These are phyloP conservation scores for Cercospora sp. DNA, from an alignment of 2,329 filamentous ascomycete species.

Conservation along the genomic window DNA sequence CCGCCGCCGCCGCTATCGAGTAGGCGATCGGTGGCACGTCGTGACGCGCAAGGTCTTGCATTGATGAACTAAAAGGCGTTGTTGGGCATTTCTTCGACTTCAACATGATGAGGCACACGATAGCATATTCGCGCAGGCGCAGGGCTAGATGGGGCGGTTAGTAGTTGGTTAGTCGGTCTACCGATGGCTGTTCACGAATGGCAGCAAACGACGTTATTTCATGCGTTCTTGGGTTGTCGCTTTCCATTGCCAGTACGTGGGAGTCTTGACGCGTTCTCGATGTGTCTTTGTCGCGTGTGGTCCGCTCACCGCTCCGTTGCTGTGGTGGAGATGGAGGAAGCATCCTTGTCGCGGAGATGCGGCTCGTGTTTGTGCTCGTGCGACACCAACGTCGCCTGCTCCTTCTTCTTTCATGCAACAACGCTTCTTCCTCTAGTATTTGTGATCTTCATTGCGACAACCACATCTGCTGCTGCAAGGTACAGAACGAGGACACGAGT, in stretches of 20 bases:
- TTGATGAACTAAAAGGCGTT: neutral
- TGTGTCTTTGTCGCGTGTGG: neutral
- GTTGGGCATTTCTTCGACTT: neutral
- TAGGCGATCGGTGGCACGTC: conserved; percentile 3
- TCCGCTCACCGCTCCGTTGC: neutral
- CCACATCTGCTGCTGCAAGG: neutral
- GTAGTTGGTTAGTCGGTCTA: conserved; percentile 1
- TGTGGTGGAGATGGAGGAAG: neutral
- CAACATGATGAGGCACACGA: neutral
- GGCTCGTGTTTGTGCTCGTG: neutral
- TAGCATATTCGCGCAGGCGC: conserved; percentile 12
- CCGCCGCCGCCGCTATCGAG: conserved; percentile 32
- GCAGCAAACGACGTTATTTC: neutral
- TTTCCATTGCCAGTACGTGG: too few relatives aligned
- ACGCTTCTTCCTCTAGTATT: neutral
- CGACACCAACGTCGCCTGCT: neutral
- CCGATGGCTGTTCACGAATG: conserved; percentile 10
- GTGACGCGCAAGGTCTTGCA: neutral
- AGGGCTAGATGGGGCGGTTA: conserved; percentile 1
- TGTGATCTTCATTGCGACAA: neutral
- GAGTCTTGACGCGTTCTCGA: neutral
- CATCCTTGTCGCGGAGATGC: neutral
- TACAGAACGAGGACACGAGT: neutral
- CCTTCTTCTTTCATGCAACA: neutral
- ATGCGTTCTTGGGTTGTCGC: neutral